Evolutionary conservation across 1,284 basidiomycete species (phyloP).

Genomic region (Ganoderma multipileum): DNA sequence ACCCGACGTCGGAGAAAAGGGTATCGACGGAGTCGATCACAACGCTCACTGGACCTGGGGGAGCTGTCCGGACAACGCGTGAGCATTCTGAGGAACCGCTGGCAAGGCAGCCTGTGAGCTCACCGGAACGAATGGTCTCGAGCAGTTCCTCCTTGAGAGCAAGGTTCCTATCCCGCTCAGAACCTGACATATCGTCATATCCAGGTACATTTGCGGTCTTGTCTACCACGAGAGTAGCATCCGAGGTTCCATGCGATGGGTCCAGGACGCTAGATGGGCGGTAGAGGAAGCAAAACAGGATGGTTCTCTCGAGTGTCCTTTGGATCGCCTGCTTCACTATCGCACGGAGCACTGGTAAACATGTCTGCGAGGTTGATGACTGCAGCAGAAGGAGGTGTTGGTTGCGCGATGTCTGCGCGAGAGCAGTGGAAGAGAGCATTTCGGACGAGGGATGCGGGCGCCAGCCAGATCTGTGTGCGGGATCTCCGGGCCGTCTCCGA

Average conservation of each 20-base stretch:
- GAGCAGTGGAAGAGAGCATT: constrained; percentile 44
- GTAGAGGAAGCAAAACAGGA: constrained; percentile 71
- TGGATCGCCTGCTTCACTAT: constrained; percentile 14
- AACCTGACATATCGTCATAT: constrained; percentile 46
- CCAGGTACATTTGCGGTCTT: constrained; percentile 61
- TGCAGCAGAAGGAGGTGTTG: constrained; percentile 66
- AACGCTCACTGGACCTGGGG: constrained; percentile 55
- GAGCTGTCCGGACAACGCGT: constrained; percentile 37
- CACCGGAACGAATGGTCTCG: constrained; percentile 55
- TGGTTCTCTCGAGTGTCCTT: constrained; percentile 33
- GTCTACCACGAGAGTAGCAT: constrained; percentile 54
- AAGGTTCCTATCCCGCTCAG: constrained; percentile 38
- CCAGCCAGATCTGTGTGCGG: not conserved
- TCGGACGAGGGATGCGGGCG: not conserved
- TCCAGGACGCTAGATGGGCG: constrained; percentile 53
- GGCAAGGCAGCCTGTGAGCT: constrained; percentile 12
- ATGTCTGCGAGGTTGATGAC: constrained; percentile 69
- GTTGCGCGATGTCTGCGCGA: constrained; percentile 46
- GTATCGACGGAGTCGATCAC: constrained; percentile 75
- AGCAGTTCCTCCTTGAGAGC: constrained; percentile 43
- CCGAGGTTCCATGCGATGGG: constrained; percentile 27
- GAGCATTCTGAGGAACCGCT: not conserved
- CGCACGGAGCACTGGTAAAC: constrained; percentile 57
- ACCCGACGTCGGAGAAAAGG: constrained; percentile 61
- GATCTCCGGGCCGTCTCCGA: not conserved